A percentile compares a stretch with the other conserved stretches of the same genome.
Evolutionary conservation across 768 basidiomycete genomes (phyloP).

Genomic region (Tulasnella sp.): DNA sequence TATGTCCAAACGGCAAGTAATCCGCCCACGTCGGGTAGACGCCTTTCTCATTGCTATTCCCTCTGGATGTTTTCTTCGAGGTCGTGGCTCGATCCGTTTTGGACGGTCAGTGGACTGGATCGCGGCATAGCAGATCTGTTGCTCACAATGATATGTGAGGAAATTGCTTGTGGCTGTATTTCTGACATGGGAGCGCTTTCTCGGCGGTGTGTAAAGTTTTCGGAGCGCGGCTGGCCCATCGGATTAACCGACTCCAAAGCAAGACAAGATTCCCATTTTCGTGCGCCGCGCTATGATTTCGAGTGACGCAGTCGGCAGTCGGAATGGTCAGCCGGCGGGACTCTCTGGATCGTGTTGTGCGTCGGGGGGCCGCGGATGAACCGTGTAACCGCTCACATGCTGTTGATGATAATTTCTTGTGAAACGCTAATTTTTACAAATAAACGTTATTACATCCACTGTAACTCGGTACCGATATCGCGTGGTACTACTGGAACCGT

Average conservation of each 20-base stretch:
- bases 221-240: neutral
- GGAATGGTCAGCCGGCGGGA: neutral
- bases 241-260: neutral
- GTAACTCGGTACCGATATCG: neutral
- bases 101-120: neutral
- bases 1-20: neutral
- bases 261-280: neutral
- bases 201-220: neutral
- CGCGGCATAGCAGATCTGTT: conserved; percentile 1
- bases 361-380: neutral
- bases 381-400: neutral
- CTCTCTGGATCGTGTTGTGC: neutral
- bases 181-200: neutral
- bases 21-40: conserved; percentile 6
- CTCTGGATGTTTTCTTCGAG: neutral
- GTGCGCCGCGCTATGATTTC: neutral
- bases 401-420: neutral
- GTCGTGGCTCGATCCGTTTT: neutral
- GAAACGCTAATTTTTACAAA: neutral
- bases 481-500: neutral
- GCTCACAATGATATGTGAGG: neutral
- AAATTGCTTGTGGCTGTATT: neutral
- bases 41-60: neutral
- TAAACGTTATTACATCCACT: neutral
- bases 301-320: neutral